phyloP scores from a whole-genome alignment of 1,284 basidiomycete species.

The Termitomyces sp. region DNA sequence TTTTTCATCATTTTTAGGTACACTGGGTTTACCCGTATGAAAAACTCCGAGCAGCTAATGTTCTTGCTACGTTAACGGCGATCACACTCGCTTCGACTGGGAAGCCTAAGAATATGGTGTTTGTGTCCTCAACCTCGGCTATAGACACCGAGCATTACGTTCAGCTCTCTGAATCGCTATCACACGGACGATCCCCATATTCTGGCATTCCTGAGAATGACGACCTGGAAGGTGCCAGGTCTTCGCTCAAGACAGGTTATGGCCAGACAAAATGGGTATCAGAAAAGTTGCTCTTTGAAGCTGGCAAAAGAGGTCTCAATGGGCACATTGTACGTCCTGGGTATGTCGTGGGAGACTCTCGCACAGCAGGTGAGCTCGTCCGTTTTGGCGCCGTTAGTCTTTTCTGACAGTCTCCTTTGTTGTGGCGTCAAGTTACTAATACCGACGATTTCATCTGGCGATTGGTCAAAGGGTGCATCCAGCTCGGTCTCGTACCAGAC shows the following conservation, averaged over 20 bases:
- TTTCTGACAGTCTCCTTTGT: constrained; percentile 13
- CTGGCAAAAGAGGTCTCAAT: constrained; percentile 80
- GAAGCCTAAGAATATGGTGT: constrained; percentile 82
- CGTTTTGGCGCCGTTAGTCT: neutral
- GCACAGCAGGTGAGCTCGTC: constrained; percentile 64
- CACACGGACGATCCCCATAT: constrained; percentile 38
- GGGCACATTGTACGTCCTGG: constrained; percentile 91
- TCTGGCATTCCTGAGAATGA: constrained; percentile 85
- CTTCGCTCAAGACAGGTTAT: constrained; percentile 84
- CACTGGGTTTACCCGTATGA: constrained; percentile 99
- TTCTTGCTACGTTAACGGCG: constrained; percentile 81
- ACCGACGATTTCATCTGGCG: constrained; percentile 99
- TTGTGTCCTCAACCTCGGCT: constrained; percentile 92
- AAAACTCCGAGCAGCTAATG: constrained; percentile 88
- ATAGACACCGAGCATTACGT: constrained; percentile 92
- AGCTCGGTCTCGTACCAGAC: constrained; percentile 92
- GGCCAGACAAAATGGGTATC: constrained; percentile 99
- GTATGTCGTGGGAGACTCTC: constrained; percentile 94
- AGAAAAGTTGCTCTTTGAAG: constrained; percentile 91
- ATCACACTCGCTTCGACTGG: constrained; percentile 74
- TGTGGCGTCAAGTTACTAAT: constrained; percentile 72
- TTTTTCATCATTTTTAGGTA: constrained; percentile 46
- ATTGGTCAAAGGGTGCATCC: constrained; percentile 95
- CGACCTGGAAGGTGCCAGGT: constrained; percentile 83
- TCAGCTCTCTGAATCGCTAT: constrained; percentile 72